These are phyloP conservation scores for Scheffersomyces quercinus DNA, from an alignment of 1,139 yeast species.

Conservation along the genomic window DNA sequence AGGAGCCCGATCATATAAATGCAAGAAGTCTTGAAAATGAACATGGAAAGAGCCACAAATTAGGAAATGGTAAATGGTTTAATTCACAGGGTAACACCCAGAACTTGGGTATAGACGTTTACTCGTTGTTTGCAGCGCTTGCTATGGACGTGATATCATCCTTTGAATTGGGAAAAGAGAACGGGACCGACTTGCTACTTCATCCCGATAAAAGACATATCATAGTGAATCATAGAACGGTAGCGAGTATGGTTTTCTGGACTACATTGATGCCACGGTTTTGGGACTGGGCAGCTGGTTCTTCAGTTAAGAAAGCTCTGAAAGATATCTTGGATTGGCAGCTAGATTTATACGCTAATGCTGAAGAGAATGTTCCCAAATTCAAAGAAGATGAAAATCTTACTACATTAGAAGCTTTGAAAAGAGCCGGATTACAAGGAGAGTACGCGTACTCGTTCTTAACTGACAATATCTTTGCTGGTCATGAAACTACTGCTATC, in stretches of 20 bases:
- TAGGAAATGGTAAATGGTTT: conserved; percentile 30
- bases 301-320: conserved; percentile 38
- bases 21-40: conserved; percentile 32
- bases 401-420: conserved; percentile 38
- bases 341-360: conserved; percentile 37
- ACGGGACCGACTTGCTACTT: conserved; percentile 43
- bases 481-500: conserved; percentile 76
- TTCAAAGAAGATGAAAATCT: conserved; percentile 19
- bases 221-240: conserved; percentile 51
- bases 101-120: conserved; percentile 53
- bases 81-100: conserved; percentile 16
- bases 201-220: conserved; percentile 42
- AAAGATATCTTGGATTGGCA: conserved; percentile 53
- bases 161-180: conserved; percentile 56
- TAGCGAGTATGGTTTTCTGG: conserved; percentile 70
- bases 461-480: conserved; percentile 55
- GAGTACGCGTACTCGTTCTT: conserved; percentile 41
- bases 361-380: conserved; percentile 33
- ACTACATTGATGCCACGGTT: conserved; percentile 60
- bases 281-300: conserved; percentile 52
- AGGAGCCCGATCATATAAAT: conserved; percentile 34
- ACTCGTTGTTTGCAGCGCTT: conserved; percentile 62
- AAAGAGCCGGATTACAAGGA: conserved; percentile 32
- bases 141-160: conserved; percentile 72
- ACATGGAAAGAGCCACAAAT: conserved; percentile 34